A percentile compares a stretch with the other conserved stretches of the same genome.
These are phyloP conservation scores for Vaccinium vitisidaea DNA, from an alignment of 148 eudicot genomes.

Conservation along the genomic window DNA sequence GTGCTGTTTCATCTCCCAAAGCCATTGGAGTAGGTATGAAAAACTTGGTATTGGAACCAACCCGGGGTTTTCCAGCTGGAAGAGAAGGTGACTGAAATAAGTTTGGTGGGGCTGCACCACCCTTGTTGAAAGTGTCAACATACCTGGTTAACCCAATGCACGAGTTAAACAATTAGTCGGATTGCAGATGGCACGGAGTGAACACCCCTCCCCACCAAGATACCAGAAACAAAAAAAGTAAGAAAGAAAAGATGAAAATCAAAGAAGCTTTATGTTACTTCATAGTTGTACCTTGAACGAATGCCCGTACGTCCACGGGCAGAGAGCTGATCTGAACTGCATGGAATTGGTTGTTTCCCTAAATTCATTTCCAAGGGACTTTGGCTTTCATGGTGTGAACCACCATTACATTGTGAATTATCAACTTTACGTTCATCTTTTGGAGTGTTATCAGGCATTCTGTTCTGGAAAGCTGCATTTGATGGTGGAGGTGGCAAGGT, in stretches of 20 bases:
- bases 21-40: conserved; percentile 54
- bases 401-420: conserved; percentile 35
- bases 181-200: not conserved
- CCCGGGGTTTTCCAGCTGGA: conserved; percentile 42
- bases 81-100: conserved; percentile 52
- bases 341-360: conserved; percentile 74
- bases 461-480: conserved; percentile 50
- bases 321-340: conserved; percentile 62
- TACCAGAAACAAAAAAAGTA: not conserved
- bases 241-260: not conserved
- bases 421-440: conserved; percentile 41
- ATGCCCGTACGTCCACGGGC: conserved; percentile 75
- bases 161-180: not conserved
- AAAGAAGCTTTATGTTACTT: not conserved
- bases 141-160: conserved; percentile 37
- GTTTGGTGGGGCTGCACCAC: conserved; percentile 50
- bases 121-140: conserved; percentile 76
- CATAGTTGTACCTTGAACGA: conserved; percentile 58
- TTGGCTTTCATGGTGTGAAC: conserved; percentile 42
- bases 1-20: conserved; percentile 25
- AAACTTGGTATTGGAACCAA: conserved; percentile 42
- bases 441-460: conserved; percentile 41
- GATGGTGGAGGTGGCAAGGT: conserved; percentile 78
- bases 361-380: conserved; percentile 37
- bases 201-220: not conserved